Evolutionary conservation across 2,329 filamentous ascomycete species (phyloP), one percentile per base, ranked within the genome.

Genomic region (Alternaria panax): DNA sequence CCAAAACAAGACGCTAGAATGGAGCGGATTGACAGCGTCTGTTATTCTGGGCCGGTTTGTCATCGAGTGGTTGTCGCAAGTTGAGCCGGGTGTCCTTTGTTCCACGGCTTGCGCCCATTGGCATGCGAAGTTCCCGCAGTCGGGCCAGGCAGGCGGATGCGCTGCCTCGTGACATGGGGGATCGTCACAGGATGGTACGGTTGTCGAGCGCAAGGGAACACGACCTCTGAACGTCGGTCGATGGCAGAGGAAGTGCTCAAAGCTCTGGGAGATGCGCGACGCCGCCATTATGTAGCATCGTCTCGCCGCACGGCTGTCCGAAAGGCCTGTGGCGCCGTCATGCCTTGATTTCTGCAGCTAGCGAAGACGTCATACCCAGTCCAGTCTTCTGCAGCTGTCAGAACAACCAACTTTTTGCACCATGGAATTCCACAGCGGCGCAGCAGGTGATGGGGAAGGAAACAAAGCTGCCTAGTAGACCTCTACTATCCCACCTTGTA

Each of bases 131-230:
- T 50, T 61, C 66, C 45, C 57, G 65, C 60, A 64, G 65, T 63
- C 64, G 62, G 62, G 64, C 62, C 60, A 67, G 61, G 63, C 36
- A 63, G 60, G 60, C 64, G 67, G 60, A 63, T 66, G 59, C 59
- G 53, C 63, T 34, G 56, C 63, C 70, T 66, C 69, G 66, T 71
- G 68, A 72, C 68, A 65, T 66, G 50, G 24, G 47, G 68, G 55
- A 65, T 55, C 65, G 67, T 67, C 69, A 67, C 68, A 68, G 66
- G 36, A 52, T 56, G 50, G 42, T 51, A 42, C 32, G 52, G 47
- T 67, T 67, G 71, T 71, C 71, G 68, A 68, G 73, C 75, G 75
- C 76, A 79, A 78, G 76, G 76, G 75, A 76, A 71, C 74, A 74
- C 71, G 61, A 64, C 72, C 75, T 75, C 72, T 71, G 67, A 59